Conservation (phyloP, 768 basidiomycete genomes). For the Lyophyllum shimeji region DNA sequence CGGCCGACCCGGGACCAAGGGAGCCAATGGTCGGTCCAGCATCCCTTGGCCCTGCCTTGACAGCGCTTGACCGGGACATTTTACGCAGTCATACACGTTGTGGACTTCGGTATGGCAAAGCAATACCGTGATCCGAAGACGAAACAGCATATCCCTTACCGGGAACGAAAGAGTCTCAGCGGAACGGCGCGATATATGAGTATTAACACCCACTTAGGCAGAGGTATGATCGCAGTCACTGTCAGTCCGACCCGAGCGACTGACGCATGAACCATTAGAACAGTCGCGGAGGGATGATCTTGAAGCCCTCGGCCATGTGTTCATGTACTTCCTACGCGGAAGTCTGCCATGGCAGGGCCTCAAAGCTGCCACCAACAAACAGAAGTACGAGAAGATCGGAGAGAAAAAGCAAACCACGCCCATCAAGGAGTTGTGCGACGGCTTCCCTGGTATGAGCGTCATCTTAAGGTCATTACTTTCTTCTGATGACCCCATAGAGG, state of each 20-base stretch:
- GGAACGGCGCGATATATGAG: conserved; percentile 99
- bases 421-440: conserved; percentile 95
- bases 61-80: conserved; percentile 1
- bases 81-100: conserved; percentile 77
- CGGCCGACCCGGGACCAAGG: conserved; percentile 91
- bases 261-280: conserved; percentile 41
- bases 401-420: conserved; percentile 99
- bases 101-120: conserved; percentile 99
- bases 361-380: conserved; percentile 99
- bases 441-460: conserved; percentile 75
- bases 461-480: conserved; percentile 1
- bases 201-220: conserved; percentile 97
- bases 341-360: conserved; percentile 99
- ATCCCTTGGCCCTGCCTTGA: not conserved
- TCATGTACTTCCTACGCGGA: conserved; percentile 98
- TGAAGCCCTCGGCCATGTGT: conserved; percentile 98
- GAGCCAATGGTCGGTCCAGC: conserved; percentile 64
- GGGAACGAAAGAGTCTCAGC: conserved; percentile 95
- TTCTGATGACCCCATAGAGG: conserved; percentile 57
- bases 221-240: conserved; percentile 55
- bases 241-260: conserved; percentile 4
- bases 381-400: conserved; percentile 99
- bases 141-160: conserved; percentile 98
- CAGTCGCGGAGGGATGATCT: conserved; percentile 95
- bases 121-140: conserved; percentile 99